These are phyloP conservation scores for Penicillium vulpinum DNA, from an alignment of 2,329 filamentous ascomycete genomes.

Conservation along the genomic window DNA sequence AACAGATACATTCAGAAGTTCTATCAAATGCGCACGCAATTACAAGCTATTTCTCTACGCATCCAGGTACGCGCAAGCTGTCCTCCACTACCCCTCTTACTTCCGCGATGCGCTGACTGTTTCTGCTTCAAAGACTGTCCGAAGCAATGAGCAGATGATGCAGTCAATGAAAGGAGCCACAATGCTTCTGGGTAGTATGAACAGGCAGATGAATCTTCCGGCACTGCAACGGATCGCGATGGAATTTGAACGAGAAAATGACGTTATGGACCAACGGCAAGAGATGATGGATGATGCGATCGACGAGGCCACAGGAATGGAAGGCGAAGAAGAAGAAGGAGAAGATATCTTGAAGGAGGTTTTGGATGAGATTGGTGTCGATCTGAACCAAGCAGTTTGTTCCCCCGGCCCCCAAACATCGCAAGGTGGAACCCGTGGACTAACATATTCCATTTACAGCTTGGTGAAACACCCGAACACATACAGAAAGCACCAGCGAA, in stretches of 20 bases:
- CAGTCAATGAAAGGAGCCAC: conserved; percentile 99
- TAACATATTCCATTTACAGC: conserved; percentile 53
- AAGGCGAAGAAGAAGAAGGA: conserved; percentile 82
- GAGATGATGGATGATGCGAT: conserved; percentile 99
- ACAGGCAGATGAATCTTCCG: conserved; percentile 94
- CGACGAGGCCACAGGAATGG: conserved; percentile 89
- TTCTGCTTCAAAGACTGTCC: conserved; percentile 68
- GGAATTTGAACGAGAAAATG: conserved; percentile 98
- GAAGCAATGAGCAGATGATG: conserved; percentile 99
- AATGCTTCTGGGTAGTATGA: conserved; percentile 91
- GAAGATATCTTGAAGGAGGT: conserved; percentile 97
- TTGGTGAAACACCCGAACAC: conserved; percentile 87
- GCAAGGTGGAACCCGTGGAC: conserved; percentile 3
- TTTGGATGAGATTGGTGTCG: conserved; percentile 92
- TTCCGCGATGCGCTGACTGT: conserved; percentile 5
- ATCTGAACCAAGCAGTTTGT: conserved; percentile 84
- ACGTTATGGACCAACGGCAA: conserved; percentile 98
- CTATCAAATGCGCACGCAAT: conserved; percentile 94
- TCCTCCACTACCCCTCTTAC: background rate
- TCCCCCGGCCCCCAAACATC: background rate
- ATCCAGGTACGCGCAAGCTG: conserved; percentile 68
- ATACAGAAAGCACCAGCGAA: conserved; percentile 71
- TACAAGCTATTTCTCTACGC: conserved; percentile 91
- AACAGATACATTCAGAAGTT: conserved; percentile 92
- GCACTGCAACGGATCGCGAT: conserved; percentile 94